Evolutionary conservation across 108 stramenopile species (phyloP).

Genomic region (Pinguiococcus pyrenoidosus): DNA sequence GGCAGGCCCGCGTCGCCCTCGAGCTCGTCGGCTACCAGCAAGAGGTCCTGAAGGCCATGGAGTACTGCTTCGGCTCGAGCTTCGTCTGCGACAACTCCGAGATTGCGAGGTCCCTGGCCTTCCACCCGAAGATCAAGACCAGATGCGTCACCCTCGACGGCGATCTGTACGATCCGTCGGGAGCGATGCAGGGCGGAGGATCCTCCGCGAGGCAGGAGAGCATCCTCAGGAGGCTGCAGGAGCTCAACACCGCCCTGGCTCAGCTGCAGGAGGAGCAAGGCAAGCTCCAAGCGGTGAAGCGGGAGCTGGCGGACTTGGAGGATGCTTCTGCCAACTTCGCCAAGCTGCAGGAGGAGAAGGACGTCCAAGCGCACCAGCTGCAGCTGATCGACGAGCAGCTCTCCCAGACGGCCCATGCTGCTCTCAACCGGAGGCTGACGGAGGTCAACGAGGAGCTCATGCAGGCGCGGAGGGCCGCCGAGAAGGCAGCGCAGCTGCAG

Average conservation of each 20-base stretch:
- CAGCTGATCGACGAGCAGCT: constrained; percentile 4
- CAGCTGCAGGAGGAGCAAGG: too few species aligned
- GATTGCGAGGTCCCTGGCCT: constrained; percentile 78
- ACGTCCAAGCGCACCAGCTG: constrained; percentile 13
- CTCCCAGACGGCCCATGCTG: constrained; percentile 1
- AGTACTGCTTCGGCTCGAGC: constrained; percentile 82
- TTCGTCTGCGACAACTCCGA: constrained; percentile 76
- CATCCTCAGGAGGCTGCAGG: constrained; percentile 10
- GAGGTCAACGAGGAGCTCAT: constrained; percentile 35
- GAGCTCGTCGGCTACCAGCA: constrained; percentile 89
- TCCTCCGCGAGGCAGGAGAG: constrained; percentile 16
- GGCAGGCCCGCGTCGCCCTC: not conserved
- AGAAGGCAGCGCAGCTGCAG: constrained; percentile 24
- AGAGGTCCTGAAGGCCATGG: constrained; percentile 77
- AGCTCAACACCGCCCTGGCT: constrained; percentile 5
- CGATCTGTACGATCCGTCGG: constrained; percentile 91
- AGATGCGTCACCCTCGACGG: constrained; percentile 87
- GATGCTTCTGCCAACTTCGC: not conserved
- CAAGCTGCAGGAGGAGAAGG: constrained; percentile 4
- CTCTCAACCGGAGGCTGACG: constrained; percentile 33
- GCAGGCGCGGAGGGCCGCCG: too few species aligned
- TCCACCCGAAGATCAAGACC: constrained; percentile 58
- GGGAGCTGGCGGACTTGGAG: not conserved
- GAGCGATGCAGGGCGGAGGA: constrained; percentile 74
- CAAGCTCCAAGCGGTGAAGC: too few species aligned